A percentile compares a stretch with the other conserved stretches of the same genome.
phyloP scores from a whole-genome alignment of 192 early-diverging fungal species.

The Gaertneriomyces sp. region DNA sequence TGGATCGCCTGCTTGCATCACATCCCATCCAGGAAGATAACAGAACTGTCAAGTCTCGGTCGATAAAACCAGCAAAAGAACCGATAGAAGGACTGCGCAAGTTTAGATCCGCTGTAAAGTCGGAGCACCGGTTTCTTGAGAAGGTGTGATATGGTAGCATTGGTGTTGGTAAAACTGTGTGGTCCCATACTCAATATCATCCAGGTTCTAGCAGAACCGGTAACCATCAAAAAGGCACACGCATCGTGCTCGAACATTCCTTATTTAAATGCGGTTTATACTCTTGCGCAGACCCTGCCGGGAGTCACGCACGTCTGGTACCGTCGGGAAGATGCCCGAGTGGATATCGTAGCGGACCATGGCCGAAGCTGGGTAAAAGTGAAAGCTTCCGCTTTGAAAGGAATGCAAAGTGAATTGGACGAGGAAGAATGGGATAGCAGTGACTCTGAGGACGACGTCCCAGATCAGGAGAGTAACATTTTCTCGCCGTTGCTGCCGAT shows the following conservation, averaged over 20 bases:
- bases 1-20: not conserved
- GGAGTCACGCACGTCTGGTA: slow-evolving; percentile 25
- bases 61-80: not conserved
- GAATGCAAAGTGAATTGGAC: slow-evolving; percentile 26
- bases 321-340: slow-evolving; percentile 19
- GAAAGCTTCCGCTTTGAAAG: slow-evolving; percentile 36
- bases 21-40: not conserved
- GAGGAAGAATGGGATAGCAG: slow-evolving; percentile 19
- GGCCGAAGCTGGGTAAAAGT: slow-evolving; percentile 47
- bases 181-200: not conserved
- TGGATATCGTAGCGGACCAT: slow-evolving; percentile 33
- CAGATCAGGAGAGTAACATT: not conserved
- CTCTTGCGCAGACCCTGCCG: slow-evolving; percentile 13
- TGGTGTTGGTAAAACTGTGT: not conserved
- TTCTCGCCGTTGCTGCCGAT: slow-evolving; percentile 18
- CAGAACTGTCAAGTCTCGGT: not conserved
- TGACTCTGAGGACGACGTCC: slow-evolving; percentile 23
- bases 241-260: slow-evolving; percentile 40
- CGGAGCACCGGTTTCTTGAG: slow-evolving; percentile 24
- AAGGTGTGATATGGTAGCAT: slow-evolving; percentile 4
- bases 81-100: slow-evolving; percentile 23
- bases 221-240: slow-evolving; percentile 16
- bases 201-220: slow-evolving; percentile 12
- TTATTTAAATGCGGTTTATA: slow-evolving; percentile 31
- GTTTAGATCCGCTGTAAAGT: slow-evolving; percentile 10